Base-by-base conservation (phyloP, 2,329 filamentous ascomycete species). In the Shiraia bambusicola region DNA sequence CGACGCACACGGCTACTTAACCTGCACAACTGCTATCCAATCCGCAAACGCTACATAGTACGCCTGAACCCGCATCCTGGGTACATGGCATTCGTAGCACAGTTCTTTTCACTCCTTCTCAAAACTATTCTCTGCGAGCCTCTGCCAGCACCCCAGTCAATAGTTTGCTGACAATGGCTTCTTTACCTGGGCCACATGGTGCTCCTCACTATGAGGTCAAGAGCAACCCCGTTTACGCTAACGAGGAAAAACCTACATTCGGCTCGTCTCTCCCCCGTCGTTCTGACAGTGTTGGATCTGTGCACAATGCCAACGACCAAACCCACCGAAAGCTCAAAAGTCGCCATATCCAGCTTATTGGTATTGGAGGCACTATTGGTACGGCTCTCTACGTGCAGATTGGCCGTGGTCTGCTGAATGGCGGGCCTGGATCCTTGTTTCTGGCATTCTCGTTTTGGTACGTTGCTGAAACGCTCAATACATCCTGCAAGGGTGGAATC, bases 361-460 rank as follows among this genome's bases (percentile, higher is more conserved):
- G 72, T 38, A 70, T 70, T 36, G 66, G 69, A 35, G 71, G 72
- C 27, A 75, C 72, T 0, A 75, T 75, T 49, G 72, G 72, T 17
- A 75, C 72, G n/a, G 72, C 71, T 0, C 58, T 75, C 2, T 75
- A 73, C 49, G 72, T 75, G 6, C 71, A 73, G 38, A 75, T 75
- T 39, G 72, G 72, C 19, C 61, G 59, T 34, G 71, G 72, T 15
- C 51, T 75, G 47, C 63, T 74, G 57, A 73, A 73, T 53, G 72
- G 72, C 24, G 72, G 72, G 5, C 72, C 72, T 9, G 72, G 47
- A n/a, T 71, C 69, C 39, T 54, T 75, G 37, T 75, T 75, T 51
- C 45, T 74, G 19, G 72, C 72, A 4, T 75, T 74, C 47, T 67
- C 69, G 4, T 56, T 75, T 26, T 75, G 72, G 72, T 70, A 56